Evolutionary conservation across 75 land plant genomes (phyloP), one percentile per base, ranked within the genome.

Genomic region (Pseudotsuga menziesii): DNA sequence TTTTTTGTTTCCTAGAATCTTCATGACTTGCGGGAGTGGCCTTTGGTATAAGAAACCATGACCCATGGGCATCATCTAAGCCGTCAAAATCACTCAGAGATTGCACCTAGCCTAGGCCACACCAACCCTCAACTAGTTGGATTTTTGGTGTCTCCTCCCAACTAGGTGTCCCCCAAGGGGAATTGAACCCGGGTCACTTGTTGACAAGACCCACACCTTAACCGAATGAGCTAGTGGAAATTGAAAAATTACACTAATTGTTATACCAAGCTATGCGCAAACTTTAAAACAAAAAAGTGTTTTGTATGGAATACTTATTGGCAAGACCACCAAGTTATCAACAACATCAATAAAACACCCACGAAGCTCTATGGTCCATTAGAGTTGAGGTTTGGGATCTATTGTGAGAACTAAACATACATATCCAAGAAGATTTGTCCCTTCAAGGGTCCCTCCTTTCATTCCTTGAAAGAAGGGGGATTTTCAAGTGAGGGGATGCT

Each of bases 351-450:
- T 85, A 58, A 88, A 88, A 4, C 87, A 63, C 39, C 85, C 85
- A 48, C 87, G 92, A 71, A 90, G 87, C 73, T 90, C 89, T 32
- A 89, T 72, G 16, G 92, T 90, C 92, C 92, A 90, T 23, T 89
- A 55, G 48, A 90, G 82, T 19, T 89, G 78, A 3, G 89, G 92
- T 80, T 85, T 90, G 9, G 85, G 88, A 29, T 89, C 91, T 66
- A 82, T 83, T 15, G 86, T 79, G 76, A 86, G 75, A 59, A 81
- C 81, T 0, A 85, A 73, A 76, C 82, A 54, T 4, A 79, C 82
- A 48, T 85, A 79, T 48, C 35, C 75, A 29, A 63, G 39, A 57
- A 76, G 61, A 23, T 69, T 75, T 35, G 75, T 69, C 3, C 75
- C 79, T 56, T 69, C 77, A 19, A 75, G 77, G n/a, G 59, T 56